Conservation (phyloP, 306 rosid genomes). For the Corylus americana region DNA sequence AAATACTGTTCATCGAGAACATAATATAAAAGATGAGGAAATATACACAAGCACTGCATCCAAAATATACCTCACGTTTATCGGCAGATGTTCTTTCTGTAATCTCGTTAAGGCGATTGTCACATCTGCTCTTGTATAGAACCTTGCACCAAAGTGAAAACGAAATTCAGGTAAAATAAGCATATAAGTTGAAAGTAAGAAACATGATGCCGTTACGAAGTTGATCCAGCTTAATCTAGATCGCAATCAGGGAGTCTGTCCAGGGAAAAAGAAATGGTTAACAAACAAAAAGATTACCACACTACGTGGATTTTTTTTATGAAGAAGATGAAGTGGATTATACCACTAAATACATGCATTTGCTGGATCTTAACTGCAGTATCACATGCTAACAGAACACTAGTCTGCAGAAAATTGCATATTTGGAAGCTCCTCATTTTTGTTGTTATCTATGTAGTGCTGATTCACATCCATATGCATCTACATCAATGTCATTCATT, state of each 20-base stretch:
- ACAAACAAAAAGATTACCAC: background rate
- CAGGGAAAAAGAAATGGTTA: background rate
- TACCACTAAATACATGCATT: background rate
- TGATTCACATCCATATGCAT: constrained; percentile 4
- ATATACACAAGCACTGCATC: constrained; percentile 29
- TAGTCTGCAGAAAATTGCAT: background rate
- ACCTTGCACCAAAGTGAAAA: constrained; percentile 53
- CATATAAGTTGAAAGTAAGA: constrained; percentile 5
- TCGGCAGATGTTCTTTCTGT: constrained; percentile 77
- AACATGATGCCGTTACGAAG: background rate
- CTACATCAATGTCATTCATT: background rate
- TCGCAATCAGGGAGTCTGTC: background rate
- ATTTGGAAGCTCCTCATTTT: background rate
- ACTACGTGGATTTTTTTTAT: background rate
- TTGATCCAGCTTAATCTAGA: background rate
- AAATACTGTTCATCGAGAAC: constrained; percentile 17
- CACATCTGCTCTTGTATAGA: constrained; percentile 98
- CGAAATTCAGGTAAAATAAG: constrained; percentile 16
- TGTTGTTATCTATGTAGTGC: background rate
- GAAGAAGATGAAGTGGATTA: background rate
- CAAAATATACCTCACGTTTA: constrained; percentile 74
- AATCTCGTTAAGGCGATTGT: constrained; percentile 87
- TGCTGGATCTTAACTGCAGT: background rate
- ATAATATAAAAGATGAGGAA: constrained; percentile 22
- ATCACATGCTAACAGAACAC: background rate